Conservation (phyloP, 192 early-diverging fungal species). For the Podila epigama region DNA sequence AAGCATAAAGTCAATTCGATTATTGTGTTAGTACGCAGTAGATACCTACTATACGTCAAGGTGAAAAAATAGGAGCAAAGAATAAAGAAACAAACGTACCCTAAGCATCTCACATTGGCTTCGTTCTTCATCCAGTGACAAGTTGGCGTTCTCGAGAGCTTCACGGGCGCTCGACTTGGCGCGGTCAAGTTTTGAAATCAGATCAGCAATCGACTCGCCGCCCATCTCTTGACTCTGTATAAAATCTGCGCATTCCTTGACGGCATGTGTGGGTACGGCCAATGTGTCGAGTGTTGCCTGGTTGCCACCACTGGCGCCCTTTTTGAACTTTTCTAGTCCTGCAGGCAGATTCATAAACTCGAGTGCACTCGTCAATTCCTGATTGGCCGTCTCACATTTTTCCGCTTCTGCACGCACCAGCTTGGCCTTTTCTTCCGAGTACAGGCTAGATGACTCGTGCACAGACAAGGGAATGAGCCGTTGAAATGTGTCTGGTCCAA, state of each 20-base stretch:
- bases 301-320: conserved; percentile 47
- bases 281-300: conserved; percentile 57
- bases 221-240: conserved; percentile 65
- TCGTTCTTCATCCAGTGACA: conserved; percentile 87
- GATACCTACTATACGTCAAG: not conserved
- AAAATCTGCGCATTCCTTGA: conserved; percentile 67
- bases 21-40: too few species aligned
- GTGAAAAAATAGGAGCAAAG: too few species aligned
- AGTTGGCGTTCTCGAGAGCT: conserved; percentile 67
- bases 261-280: conserved; percentile 63
- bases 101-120: conserved; percentile 79
- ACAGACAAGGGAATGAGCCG: conserved; percentile 91
- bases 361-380: conserved; percentile 82
- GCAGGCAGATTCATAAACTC: conserved; percentile 88
- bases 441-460: conserved; percentile 91
- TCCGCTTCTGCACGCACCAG: conserved; percentile 84
- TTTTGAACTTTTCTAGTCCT: conserved; percentile 81
- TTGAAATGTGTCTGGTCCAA: conserved; percentile 90
- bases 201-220: conserved; percentile 58
- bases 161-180: conserved; percentile 71
- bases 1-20: not conserved
- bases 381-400: conserved; percentile 81
- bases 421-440: conserved; percentile 97
- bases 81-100: conserved; percentile 49
- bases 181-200: conserved; percentile 69